Conservation (phyloP, 2,329 filamentous ascomycete species). For the Lachnellula suecica region DNA sequence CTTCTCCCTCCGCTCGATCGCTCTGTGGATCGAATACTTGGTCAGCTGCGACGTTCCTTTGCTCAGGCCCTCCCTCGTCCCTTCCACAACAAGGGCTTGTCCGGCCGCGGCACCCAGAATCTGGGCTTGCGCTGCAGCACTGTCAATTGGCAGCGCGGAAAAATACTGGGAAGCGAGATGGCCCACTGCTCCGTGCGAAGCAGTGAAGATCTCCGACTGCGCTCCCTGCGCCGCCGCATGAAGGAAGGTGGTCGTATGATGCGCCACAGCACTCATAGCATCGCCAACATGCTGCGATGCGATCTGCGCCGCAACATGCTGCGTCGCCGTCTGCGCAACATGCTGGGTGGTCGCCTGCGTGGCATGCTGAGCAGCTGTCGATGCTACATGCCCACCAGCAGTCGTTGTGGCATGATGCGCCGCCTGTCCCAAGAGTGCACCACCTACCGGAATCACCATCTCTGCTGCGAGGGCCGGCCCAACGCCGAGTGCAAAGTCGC, state of each 20-base stretch:
- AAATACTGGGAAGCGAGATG: not conserved
- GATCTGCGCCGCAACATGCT: not conserved
- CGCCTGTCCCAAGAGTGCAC: not conserved
- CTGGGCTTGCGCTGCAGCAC: not conserved
- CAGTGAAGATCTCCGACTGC: not conserved
- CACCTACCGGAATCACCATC: not conserved
- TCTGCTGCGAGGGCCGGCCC: not conserved
- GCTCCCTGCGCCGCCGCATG: not conserved
- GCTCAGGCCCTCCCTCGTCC: not conserved
- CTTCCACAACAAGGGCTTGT: not conserved
- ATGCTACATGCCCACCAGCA: not conserved
- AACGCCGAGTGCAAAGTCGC: not conserved
- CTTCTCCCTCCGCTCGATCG: not conserved
- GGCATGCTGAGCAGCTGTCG: not conserved
- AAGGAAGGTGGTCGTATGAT: not conserved
- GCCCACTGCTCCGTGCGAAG: not conserved
- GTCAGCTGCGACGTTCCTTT: not conserved
- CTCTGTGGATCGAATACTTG: not conserved
- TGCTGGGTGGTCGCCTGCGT: not conserved
- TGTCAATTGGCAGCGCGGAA: not conserved
- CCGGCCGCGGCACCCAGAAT: not conserved
- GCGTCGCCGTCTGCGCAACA: not conserved
- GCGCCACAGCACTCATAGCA: not conserved
- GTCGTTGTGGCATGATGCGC: not conserved
- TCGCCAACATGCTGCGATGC: not conserved